Percentiles rank a stretch among this genome's conserved stretches.
Evolutionary conservation across 108 stramenopile species (phyloP).

Genomic region (Cyclostephanos tholiformis): DNA sequence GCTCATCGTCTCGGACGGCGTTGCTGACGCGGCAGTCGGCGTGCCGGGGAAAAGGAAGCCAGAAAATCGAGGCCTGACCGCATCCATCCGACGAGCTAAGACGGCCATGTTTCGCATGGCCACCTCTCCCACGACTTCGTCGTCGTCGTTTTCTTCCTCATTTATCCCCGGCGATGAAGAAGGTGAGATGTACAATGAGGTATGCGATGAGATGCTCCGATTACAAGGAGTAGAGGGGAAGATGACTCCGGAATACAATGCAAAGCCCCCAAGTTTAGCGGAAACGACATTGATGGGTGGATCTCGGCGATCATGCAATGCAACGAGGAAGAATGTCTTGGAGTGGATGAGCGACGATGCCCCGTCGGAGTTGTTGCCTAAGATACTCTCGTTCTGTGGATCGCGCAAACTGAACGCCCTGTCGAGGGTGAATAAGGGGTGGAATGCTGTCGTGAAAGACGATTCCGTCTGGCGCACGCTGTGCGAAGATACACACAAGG

Average conservation of each 20-base stretch:
- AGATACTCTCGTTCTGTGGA: constrained; percentile 74
- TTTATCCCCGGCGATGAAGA: background rate
- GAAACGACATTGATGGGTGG: background rate
- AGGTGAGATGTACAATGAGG: background rate
- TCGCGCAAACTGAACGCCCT: constrained; percentile 55
- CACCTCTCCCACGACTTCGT: constrained; percentile 5
- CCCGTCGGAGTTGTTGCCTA: constrained; percentile 68
- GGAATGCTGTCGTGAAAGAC: constrained; percentile 30
- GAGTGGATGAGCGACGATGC: constrained; percentile 38
- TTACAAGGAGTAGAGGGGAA: background rate
- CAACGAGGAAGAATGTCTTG: constrained; percentile 23
- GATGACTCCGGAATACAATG: background rate
- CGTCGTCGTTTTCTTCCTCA: background rate
- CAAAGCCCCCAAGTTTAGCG: background rate
- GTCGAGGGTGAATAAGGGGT: constrained; percentile 51
- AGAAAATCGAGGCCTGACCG: background rate
- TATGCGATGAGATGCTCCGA: background rate
- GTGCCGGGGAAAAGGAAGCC: constrained; percentile 2
- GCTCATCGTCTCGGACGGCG: background rate
- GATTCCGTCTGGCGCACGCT: constrained; percentile 49
- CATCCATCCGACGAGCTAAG: constrained; percentile 6
- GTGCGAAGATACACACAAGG: constrained; percentile 81
- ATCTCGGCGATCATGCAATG: too few relatives aligned
- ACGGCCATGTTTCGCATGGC: constrained; percentile 11
- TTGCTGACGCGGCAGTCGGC: background rate